Evolutionary conservation across 805 yeast genomes (phyloP), one percentile per base, ranked within the genome.

Genomic region (Wickerhamomyces xylosicus): DNA sequence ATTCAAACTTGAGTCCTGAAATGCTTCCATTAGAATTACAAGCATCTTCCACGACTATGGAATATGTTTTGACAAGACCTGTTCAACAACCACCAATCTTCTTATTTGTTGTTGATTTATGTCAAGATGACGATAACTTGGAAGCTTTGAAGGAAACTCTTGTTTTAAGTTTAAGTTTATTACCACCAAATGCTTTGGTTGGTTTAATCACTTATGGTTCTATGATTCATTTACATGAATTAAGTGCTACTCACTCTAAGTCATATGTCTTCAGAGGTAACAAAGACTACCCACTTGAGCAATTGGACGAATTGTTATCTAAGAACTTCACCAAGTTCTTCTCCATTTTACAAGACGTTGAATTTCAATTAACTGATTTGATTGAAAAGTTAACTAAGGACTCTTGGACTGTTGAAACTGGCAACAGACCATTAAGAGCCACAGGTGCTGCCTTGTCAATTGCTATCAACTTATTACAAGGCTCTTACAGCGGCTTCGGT

Each of bases 191-290:
- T 44, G 64, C 80, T 1, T 52, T 74, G 29, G 71, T 79, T 31
- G 82, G 81, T 1, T 58, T 79, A 19, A 63, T 79, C 36, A 64
- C 78, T 1, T 78, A 56, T 57, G 85, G 85, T 5, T 85, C 94
- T 21, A 87, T 84, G 66, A 89, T 87, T 36, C 89, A 85, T 54
- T 82, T 90, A 37, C 94, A 89, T 61, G 95, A 87, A 59, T 66
- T 87, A 43, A 76, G 74, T 52, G 72, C 75, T 36, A 71, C 74
- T 18, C 74, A 86, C 57, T 74, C 74, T 50, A 83, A 82, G 60
- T 77, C 84, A 43, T 83, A 74, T 55, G 84, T 86, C 19, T 90
- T 89, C 63, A 77, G 95, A 52, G 97, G 97, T 42, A 84, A 79
- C 56, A 81, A 85, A 58, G 96, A 87, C 48, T 84, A 87, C 53